Conservation (phyloP, 2,329 filamentous ascomycete genomes). For the Oidium heveae region DNA sequence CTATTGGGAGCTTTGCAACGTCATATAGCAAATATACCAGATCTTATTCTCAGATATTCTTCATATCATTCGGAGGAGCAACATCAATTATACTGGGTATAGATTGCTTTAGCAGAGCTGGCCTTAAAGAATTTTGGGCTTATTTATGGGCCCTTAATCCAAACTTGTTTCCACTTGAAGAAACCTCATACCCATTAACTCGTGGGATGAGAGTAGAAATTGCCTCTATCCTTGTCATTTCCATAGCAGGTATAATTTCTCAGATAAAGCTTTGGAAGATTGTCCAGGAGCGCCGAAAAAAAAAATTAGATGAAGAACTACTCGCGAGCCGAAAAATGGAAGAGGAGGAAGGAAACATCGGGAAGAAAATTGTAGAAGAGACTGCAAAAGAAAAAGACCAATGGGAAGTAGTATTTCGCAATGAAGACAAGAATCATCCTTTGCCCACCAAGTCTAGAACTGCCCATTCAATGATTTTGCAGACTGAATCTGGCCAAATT, state of each 20-base stretch:
- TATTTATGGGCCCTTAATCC: slow-evolving; percentile 73
- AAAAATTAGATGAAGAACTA: slow-evolving; percentile 24
- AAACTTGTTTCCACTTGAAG: slow-evolving; percentile 52
- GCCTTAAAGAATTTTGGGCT: slow-evolving; percentile 86
- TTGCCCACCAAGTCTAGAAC: slow-evolving; percentile 12
- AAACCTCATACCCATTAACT: slow-evolving; percentile 61
- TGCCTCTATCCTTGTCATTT: slow-evolving; percentile 50
- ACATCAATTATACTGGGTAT: slow-evolving; percentile 62
- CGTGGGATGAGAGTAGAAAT: slow-evolving; percentile 69
- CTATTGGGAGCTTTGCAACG: slow-evolving; percentile 39
- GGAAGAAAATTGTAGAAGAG: slow-evolving; percentile 36
- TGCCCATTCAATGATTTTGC: slow-evolving; percentile 22
- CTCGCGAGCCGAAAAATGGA: slow-evolving; percentile 28
- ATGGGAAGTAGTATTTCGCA: slow-evolving; percentile 61
- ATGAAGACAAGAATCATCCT: slow-evolving; percentile 19
- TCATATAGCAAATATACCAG: slow-evolving; percentile 61
- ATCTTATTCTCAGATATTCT: slow-evolving; percentile 49
- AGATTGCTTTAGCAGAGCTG: slow-evolving; percentile 74
- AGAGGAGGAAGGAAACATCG: slow-evolving; percentile 43
- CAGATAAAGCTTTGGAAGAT: slow-evolving; percentile 73
- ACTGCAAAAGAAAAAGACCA: slow-evolving; percentile 33
- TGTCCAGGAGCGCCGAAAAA: slow-evolving; percentile 34
- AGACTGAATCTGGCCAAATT: slow-evolving; percentile 12
- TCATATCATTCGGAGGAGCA: slow-evolving; percentile 58
- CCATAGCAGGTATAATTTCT: slow-evolving; percentile 50